A percentile compares a stretch with the other conserved stretches of the same genome.
phyloP scores from a whole-genome alignment of 2,329 filamentous ascomycete species.

The Fusarium vanettenii region DNA sequence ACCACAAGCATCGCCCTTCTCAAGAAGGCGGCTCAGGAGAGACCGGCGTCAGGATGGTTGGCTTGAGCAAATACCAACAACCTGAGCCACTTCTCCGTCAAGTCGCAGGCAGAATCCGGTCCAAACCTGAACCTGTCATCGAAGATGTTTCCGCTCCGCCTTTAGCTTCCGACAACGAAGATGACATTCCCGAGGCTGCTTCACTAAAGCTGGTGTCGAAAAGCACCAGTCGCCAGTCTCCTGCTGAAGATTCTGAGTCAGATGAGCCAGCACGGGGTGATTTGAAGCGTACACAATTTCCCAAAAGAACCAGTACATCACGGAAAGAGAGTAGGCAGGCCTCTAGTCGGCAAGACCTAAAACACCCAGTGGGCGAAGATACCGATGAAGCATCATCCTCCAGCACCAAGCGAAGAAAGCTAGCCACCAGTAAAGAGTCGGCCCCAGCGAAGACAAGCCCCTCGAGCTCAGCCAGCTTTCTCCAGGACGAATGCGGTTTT shows the following conservation, averaged over 20 bases:
- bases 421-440: neutral
- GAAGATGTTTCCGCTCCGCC: conserved; percentile 42
- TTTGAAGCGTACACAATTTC: conserved; percentile 51
- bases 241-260: conserved; percentile 41
- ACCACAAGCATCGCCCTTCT: neutral
- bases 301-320: neutral
- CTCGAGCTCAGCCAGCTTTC: conserved; percentile 28
- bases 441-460: neutral
- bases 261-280: conserved; percentile 41
- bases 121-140: conserved; percentile 15
- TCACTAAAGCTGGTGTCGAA: neutral
- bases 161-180: conserved; percentile 44
- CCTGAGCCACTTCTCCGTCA: conserved; percentile 31
- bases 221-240: neutral
- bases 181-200: conserved; percentile 3
- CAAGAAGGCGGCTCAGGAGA: neutral
- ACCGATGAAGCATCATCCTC: conserved; percentile 5
- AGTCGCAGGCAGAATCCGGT: conserved; percentile 4
- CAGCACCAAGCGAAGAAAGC: conserved; percentile 31
- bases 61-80: conserved; percentile 34
- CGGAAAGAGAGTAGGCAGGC: conserved; percentile 9
- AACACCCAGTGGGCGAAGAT: neutral
- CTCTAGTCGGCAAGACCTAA: neutral
- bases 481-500: conserved; percentile 42
- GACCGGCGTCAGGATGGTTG: conserved; percentile 16